A percentile compares a stretch with the other conserved stretches of the same genome.
phyloP scores from a whole-genome alignment of 805 yeast species.

The Pichia pseudocactophila region DNA sequence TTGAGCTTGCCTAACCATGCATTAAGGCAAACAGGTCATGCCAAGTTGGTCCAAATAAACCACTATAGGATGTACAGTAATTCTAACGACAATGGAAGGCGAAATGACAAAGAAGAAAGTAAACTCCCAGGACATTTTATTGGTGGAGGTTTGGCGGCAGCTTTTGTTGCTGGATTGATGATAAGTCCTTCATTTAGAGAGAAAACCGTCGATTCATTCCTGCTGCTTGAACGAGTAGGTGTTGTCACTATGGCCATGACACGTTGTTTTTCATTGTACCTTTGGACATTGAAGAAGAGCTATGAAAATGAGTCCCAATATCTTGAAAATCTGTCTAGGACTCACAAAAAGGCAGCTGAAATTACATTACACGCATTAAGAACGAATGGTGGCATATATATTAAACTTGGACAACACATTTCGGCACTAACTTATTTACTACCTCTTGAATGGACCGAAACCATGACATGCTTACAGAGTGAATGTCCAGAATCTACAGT shows the following conservation, averaged over 20 bases:
- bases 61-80: too few species aligned
- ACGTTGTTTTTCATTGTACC: constrained; percentile 66
- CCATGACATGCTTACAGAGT: constrained; percentile 90
- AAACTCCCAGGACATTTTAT: constrained; percentile 7
- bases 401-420: constrained; percentile 91
- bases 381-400: constrained; percentile 84
- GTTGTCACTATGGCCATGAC: constrained; percentile 62
- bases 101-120: neutral
- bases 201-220: constrained; percentile 26
- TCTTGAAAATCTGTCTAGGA: constrained; percentile 43
- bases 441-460: constrained; percentile 90
- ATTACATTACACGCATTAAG: constrained; percentile 75
- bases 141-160: constrained; percentile 10
- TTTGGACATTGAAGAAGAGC: constrained; percentile 37
- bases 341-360: constrained; percentile 70
- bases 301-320: constrained; percentile 40
- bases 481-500: constrained; percentile 74
- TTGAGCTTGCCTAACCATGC: too few species aligned
- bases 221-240: constrained; percentile 42
- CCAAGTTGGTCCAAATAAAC: too few species aligned
- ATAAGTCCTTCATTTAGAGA: constrained; percentile 30
- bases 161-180: constrained; percentile 17
- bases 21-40: too few species aligned
- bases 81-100: neutral
- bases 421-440: constrained; percentile 85